Conservation (phyloP, 352 stramenopile genomes). For the Elongisporangium undulatum region DNA sequence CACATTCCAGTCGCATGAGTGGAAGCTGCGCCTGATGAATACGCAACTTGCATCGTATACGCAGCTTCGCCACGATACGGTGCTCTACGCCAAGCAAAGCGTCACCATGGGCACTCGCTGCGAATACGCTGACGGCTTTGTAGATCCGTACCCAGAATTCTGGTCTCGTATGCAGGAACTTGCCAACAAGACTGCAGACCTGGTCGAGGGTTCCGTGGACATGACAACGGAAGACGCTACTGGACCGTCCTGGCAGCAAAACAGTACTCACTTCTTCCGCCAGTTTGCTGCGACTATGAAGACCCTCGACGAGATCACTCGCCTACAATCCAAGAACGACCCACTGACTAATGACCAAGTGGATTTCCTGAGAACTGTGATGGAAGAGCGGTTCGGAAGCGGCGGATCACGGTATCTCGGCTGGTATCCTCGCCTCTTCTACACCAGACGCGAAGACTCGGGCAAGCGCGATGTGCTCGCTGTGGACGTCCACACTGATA, state of each 20-base stretch:
- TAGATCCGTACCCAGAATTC: conserved; percentile 16
- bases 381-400: conserved; percentile 9
- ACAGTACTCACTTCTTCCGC: conserved; percentile 2
- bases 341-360: conserved; percentile 8
- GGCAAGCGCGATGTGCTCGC: conserved; percentile 23
- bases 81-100: conserved; percentile 20
- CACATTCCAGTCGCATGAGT: conserved; percentile 9
- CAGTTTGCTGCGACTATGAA: conserved; percentile 11
- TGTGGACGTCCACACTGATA: conserved; percentile 27
- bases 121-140: conserved; percentile 17
- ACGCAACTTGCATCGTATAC: conserved; percentile 17
- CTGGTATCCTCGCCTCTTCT: conserved; percentile 35
- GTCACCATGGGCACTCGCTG: conserved; percentile 8
- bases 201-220: neutral
- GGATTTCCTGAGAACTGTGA: conserved; percentile 18
- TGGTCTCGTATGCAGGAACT: conserved; percentile 11
- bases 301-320: conserved; percentile 8
- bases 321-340: conserved; percentile 2
- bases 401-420: conserved; percentile 4
- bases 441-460: conserved; percentile 19
- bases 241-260: neutral
- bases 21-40: conserved; percentile 15
- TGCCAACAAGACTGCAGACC: conserved; percentile 4
- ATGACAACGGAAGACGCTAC: neutral
- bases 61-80: conserved; percentile 17